Base-by-base conservation (phyloP, 225 moss, liverwort and hornwort species). In the Rhytidiadelphus loreus region DNA sequence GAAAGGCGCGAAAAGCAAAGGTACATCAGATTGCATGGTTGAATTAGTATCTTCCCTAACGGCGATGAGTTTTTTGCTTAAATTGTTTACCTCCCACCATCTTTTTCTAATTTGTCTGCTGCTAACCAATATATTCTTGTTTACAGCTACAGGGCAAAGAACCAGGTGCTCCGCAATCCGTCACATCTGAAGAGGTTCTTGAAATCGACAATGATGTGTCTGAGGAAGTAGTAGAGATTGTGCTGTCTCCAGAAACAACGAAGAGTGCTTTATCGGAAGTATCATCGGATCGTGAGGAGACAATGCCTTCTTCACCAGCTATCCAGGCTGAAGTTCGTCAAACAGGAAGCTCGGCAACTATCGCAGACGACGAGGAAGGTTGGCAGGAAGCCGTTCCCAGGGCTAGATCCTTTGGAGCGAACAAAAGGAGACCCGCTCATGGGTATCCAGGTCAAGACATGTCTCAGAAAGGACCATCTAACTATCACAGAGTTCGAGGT, bases 381-480 rank as follows among this genome's bases (percentile, higher is more conserved):
- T 95, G 95, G 95, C 94, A 95, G 84, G 95, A 95, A 88, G 95
- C 95, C 17, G 87, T 92, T 69, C 87, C 94, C 21, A 87, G 93
- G 73, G 90, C 87, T 37, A 88, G 94, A 82, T 95, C 89, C 48
- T 93, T 82, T 57, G 92, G 88, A 60, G 91, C 90, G 15, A 88
- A 89, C 81, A 95, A 88, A 85, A 90, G 93, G 87, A 89, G 92
- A 90, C 86, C 89, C 25, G 85, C 28, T 37, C 89, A 88, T 81
- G 92, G 91, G 35, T 85, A 77, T 81, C 32, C 75, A 65, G 89
- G 79, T 86, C 87, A 90, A 65, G 88, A 90, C 50, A 16, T 81
- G 59, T 55, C 88, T n/a, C 92, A 88, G 78, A 94, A 91, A 85
- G 90, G 90, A 39, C 53, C 50, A 33, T 65, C 86, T 59, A 90